phyloP scores from a whole-genome alignment of 129 eudicot genomes.

The Centrapalus pauciflorus region DNA sequence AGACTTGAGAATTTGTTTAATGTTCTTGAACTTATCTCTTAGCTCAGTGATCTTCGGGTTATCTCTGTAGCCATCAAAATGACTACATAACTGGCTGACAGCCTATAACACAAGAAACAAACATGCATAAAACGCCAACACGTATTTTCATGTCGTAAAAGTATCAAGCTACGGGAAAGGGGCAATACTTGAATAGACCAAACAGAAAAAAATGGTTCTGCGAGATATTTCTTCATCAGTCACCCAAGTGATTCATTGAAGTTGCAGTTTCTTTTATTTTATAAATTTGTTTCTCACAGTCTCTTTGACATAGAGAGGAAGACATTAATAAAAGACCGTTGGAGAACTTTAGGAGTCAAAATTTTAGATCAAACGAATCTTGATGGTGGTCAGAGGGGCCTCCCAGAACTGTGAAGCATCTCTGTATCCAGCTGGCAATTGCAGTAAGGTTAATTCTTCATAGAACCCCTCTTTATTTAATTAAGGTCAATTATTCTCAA shows the following conservation, averaged over 20 bases:
- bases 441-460: no score
- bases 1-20: conserved; percentile 92
- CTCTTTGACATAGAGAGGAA: no score
- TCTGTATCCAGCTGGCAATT: no score
- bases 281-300: no score
- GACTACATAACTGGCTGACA: conserved; percentile 95
- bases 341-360: no score
- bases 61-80: conserved; percentile 98
- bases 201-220: not conserved
- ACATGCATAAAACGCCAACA: conserved; percentile 8
- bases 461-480: no score
- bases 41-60: conserved; percentile 90
- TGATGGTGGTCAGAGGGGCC: no score
- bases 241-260: not conserved
- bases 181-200: no score
- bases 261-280: not conserved
- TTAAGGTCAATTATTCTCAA: no score
- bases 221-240: not conserved
- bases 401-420: no score
- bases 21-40: conserved; percentile 92
- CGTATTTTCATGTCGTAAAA: conserved; percentile 6
- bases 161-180: not conserved
- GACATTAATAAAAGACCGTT: no score
- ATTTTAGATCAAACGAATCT: no score
- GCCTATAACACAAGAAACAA: conserved; percentile 61